Base-by-base conservation (phyloP, 2,329 filamentous ascomycete species). In the Epichloe gansuensis region DNA sequence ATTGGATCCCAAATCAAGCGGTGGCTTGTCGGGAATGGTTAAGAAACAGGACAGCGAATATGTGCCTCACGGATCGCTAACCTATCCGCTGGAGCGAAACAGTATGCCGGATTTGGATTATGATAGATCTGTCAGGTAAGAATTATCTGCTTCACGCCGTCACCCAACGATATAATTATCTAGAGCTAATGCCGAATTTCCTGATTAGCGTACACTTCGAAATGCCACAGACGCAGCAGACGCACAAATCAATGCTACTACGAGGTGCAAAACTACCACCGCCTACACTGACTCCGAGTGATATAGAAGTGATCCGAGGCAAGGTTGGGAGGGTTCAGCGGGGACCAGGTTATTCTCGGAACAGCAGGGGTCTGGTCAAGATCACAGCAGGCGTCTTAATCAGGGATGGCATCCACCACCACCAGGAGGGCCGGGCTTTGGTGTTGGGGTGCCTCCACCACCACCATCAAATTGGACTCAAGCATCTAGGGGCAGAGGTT, bases 231-330 rank as follows among this genome's bases (percentile, higher is more conserved):
- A 81, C 81, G 17, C 75, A 74, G 9, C 79, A 88, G 60, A 73
- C 81, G 4, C 93, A 98, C 71, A 96, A 96, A 66, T 96, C 91
- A 5, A 94, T 95, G 86, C 78, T 98, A 13, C 76, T 98, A 38
- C 84, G 89, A 3, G 93, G 93, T 12, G 83, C 91, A 41, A 82
- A 85, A 60, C 76, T 91, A 53, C 81, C 86, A 4, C 71, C 77
- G 2, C 81, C 88, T 2, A 85, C 82, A 9, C 78, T 98, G 1
- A 86, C 87, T 53, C 77, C 80, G 37, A 80, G 78, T 54, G 91
- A 96, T 62, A 81, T 91, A 51, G 85, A 91, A 57, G 76, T 79
- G 7, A 78, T 91, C 44, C 81, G 82, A 63, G 76, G 78, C 51
- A 83, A 85, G 64, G 74, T 84, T 37, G 73, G 35, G 17, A 25